Percentiles rank a stretch among this genome's conserved stretches.
Conservation (phyloP, 495 filamentous ascomycete genomes). For the Chaetomium fimeti region DNA sequence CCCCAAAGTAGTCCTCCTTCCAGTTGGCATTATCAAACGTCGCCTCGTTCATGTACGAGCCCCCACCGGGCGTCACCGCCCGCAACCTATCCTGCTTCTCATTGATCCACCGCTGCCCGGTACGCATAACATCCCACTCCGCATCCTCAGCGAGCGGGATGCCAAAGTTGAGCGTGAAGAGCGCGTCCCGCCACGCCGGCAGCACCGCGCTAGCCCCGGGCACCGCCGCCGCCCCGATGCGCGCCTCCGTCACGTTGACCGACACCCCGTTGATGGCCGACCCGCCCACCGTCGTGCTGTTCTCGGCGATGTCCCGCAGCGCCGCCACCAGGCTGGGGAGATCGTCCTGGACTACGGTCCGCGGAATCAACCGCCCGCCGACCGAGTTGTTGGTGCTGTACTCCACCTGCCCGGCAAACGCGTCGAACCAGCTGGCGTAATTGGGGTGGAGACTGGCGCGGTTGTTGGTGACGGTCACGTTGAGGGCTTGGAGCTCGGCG, state of each 20-base stretch:
- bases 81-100: slow-evolving; percentile 9
- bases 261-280: slow-evolving; percentile 29
- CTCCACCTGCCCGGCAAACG: too few relatives aligned
- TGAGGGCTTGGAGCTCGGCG: too few relatives aligned
- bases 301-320: slow-evolving; percentile 43
- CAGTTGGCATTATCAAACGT: slow-evolving; percentile 56
- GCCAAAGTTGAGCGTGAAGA: slow-evolving; percentile 18
- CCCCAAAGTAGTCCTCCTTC: slow-evolving; percentile 58
- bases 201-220: slow-evolving; percentile 49
- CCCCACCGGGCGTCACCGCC: slow-evolving; percentile 37
- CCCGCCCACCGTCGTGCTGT: slow-evolving; percentile 40
- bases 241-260: slow-evolving; percentile 40
- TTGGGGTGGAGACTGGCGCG: too few relatives aligned
- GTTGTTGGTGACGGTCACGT: too few relatives aligned
- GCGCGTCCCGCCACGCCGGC: slow-evolving; percentile 58
- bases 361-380: slow-evolving; percentile 51
- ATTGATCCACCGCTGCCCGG: slow-evolving; percentile 17
- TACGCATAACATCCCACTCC: slow-evolving; percentile 8
- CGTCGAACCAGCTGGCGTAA: too few relatives aligned
- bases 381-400: neutral
- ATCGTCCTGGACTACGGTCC: slow-evolving; percentile 39
- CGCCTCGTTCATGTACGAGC: slow-evolving; percentile 50
- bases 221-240: slow-evolving; percentile 30
- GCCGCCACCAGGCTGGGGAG: slow-evolving; percentile 42
- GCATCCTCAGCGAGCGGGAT: slow-evolving; percentile 41